A percentile compares a stretch with the other conserved stretches of the same genome.
These are phyloP conservation scores for Fusarium newnesense DNA, from an alignment of 2,329 filamentous ascomycete species.

Conservation along the genomic window DNA sequence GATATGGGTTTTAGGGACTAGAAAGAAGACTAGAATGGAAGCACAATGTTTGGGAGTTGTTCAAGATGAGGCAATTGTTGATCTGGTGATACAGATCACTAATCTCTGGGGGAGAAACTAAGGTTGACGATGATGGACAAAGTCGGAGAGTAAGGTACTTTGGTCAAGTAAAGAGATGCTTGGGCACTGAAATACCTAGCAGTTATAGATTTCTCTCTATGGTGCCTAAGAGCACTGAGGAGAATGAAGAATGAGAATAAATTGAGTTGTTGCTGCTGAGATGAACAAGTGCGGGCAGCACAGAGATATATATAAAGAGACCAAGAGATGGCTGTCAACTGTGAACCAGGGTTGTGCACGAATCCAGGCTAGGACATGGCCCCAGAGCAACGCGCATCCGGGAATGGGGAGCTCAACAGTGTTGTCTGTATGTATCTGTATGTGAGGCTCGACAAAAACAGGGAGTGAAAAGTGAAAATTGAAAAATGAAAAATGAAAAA, in stretches of 20 bases:
- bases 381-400: slow-evolving; percentile 30
- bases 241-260: not conserved
- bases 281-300: slow-evolving; percentile 9
- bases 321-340: not conserved
- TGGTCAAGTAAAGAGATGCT: slow-evolving; percentile 1
- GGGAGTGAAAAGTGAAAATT: slow-evolving; percentile 14
- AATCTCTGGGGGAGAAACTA: not conserved
- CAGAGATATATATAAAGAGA: slow-evolving; percentile 7
- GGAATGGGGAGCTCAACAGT: slow-evolving; percentile 5
- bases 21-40: not conserved
- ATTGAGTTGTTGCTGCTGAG: slow-evolving; percentile 4
- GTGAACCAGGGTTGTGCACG: slow-evolving; percentile 10
- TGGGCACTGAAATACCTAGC: slow-evolving; percentile 4
- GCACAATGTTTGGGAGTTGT: slow-evolving; percentile 1
- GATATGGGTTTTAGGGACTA: slow-evolving; percentile 1
- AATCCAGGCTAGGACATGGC: slow-evolving; percentile 18
- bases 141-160: not conserved
- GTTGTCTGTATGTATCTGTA: not conserved
- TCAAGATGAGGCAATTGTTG: slow-evolving; percentile 26
- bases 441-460: slow-evolving; percentile 20
- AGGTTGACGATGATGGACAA: slow-evolving; percentile 1
- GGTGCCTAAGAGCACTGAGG: slow-evolving; percentile 28
- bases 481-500: slow-evolving; percentile 37
- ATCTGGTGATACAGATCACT: slow-evolving; percentile 20
- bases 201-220: slow-evolving; percentile 5